phyloP scores from a whole-genome alignment of 352 stramenopile species.

The Saprolegnia diclina region DNA sequence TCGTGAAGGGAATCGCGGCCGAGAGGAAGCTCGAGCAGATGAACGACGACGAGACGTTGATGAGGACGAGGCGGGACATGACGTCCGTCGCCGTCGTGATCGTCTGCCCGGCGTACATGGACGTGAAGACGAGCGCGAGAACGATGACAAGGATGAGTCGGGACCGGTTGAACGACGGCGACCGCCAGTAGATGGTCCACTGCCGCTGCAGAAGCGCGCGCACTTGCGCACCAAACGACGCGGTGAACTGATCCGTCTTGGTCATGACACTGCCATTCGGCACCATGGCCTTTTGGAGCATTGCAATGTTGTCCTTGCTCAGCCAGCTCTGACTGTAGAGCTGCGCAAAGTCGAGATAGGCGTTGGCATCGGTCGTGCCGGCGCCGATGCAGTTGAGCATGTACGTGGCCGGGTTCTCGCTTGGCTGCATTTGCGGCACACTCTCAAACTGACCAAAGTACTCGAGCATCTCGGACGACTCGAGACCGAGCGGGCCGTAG shows the following conservation, averaged over 20 bases:
- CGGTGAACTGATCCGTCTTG: slow-evolving; percentile 30
- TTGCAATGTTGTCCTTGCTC: slow-evolving; percentile 30
- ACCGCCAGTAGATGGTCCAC: slow-evolving; percentile 57
- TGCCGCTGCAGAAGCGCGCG: slow-evolving; percentile 47
- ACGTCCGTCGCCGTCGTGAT: not conserved
- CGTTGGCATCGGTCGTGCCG: slow-evolving; percentile 39
- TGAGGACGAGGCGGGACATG: slow-evolving; percentile 1
- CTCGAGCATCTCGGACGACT: slow-evolving; percentile 52
- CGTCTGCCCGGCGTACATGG: not conserved
- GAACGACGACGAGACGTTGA: slow-evolving; percentile 4
- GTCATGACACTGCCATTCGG: slow-evolving; percentile 26
- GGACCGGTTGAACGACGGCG: slow-evolving; percentile 81
- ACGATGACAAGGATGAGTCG: slow-evolving; percentile 64
- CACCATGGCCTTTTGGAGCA: slow-evolving; percentile 34
- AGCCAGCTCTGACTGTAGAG: not conserved
- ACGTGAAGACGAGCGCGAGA: slow-evolving; percentile 68
- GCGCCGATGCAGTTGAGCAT: slow-evolving; percentile 69
- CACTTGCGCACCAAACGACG: slow-evolving; percentile 51
- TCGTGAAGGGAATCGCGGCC: slow-evolving; percentile 6
- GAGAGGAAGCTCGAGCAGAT: slow-evolving; percentile 6
- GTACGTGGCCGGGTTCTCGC: slow-evolving; percentile 84
- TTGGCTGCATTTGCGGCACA: slow-evolving; percentile 35
- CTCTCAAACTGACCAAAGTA: slow-evolving; percentile 47
- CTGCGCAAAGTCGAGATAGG: slow-evolving; percentile 39
- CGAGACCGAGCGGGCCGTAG: slow-evolving; percentile 67